Evolutionary conservation across 2,329 filamentous ascomycete genomes (phyloP).

Genomic region (Teratosphaeria destructans): DNA sequence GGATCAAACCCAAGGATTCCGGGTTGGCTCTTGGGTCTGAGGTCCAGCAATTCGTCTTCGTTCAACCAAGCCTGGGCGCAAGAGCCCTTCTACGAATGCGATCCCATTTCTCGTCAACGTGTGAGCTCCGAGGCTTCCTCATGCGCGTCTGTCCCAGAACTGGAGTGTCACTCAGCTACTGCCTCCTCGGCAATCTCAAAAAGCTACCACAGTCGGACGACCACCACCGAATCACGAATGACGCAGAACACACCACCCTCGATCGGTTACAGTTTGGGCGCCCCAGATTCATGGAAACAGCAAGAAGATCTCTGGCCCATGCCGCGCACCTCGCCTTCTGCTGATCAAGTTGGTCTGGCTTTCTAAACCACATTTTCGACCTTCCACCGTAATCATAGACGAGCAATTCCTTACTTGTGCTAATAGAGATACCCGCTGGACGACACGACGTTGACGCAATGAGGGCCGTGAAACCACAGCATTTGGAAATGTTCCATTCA

Average conservation of each 20-base stretch:
- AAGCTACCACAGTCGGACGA: constrained; percentile 17
- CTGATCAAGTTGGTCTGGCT: constrained; percentile 8
- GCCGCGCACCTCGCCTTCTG: not conserved
- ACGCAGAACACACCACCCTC: constrained; percentile 1
- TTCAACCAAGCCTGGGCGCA: not conserved
- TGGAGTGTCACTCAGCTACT: constrained; percentile 14
- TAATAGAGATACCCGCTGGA: constrained; percentile 2
- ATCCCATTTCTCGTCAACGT: constrained; percentile 3
- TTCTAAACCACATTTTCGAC: not conserved
- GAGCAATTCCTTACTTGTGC: not conserved
- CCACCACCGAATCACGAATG: constrained; percentile 11
- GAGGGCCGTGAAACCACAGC: not conserved
- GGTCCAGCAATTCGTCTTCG: constrained; percentile 6
- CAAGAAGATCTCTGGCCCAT: constrained; percentile 3
- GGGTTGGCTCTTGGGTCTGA: constrained; percentile 19
- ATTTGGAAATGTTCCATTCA: not conserved
- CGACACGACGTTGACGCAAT: not conserved
- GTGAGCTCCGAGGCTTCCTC: constrained; percentile 12
- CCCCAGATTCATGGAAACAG: not conserved
- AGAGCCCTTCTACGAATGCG: constrained; percentile 16
- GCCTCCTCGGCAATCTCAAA: constrained; percentile 13
- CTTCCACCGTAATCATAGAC: not conserved
- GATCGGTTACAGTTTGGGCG: constrained; percentile 1
- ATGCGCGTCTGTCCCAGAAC: constrained; percentile 12
- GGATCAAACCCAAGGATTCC: constrained; percentile 13